Evolutionary conservation across 148 eudicot genomes (phyloP), one percentile per base, ranked within the genome.

Genomic region (Simmondsia chinensis): DNA sequence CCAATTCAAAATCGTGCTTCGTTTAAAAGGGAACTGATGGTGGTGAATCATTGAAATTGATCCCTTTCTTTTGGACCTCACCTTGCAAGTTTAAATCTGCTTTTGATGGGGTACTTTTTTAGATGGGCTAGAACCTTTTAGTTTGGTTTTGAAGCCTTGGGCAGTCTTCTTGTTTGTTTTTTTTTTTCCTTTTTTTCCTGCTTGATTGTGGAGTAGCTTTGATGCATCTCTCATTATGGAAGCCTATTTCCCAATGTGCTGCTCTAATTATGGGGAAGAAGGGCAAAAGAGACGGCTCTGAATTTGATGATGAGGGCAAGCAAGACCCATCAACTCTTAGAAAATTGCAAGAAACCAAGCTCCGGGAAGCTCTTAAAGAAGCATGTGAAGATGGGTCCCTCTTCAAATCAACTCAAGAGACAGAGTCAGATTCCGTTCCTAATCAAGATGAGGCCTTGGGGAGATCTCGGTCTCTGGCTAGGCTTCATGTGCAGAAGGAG

Each of bases 201-300:
- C n/a, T n/a, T n/a, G n/a, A n/a, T n/a, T n/a, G n/a, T n/a, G n/a
- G n/a, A n/a, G n/a, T n/a, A n/a, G 79, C 53, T 67, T 61, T 60
- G 53, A 86, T 93, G 99, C 96, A 86, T 86, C 64, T 86, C 59
- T 76, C 99, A 65, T 69, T 85, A 57, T 88, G 97, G 97, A 88
- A 88, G 55, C 97, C 87, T 52, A 61, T 88, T 44, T 84, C 97
- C 48, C 80, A 77, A 40, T 91, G 83, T 65, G 96, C 83, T 46
- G 60, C 83, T 61, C 46, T 86, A 43, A 49, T 93, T 26, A 44
- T 77, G 65, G 86, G 73, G 59, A 93, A 75, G 21, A 93, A 82
- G 60, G 64, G 89, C 61, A 72, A 81, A 63, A 64, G 70, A 49
- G 71, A 79, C 57, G 94, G 75, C 31, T 65, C 77, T 22, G 71